phyloP scores from a whole-genome alignment of 108 stramenopile genomes.

The Cyclotella baltica region DNA sequence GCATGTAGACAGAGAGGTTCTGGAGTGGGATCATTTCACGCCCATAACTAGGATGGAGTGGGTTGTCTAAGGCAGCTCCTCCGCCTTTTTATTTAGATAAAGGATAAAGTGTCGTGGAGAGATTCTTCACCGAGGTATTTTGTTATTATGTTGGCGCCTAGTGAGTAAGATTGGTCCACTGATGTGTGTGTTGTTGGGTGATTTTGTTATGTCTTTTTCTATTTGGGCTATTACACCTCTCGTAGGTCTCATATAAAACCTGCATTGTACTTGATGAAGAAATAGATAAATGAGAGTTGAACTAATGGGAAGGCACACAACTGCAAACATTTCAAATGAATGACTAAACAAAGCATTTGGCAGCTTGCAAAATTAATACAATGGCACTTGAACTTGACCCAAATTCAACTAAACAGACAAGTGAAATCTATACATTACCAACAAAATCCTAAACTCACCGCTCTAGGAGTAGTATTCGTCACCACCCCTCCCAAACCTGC shows the following conservation, averaged over 20 bases:
- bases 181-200: slow-evolving; percentile 11
- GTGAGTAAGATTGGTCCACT: slow-evolving; percentile 71
- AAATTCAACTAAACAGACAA: background rate
- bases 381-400: background rate
- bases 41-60: slow-evolving; percentile 75
- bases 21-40: slow-evolving; percentile 71
- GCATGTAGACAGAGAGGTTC: slow-evolving; percentile 33
- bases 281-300: background rate
- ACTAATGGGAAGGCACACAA: too few species aligned
- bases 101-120: slow-evolving; percentile 69
- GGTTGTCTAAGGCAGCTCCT: slow-evolving; percentile 81
- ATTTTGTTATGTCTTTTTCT: slow-evolving; percentile 46
- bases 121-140: slow-evolving; percentile 93
- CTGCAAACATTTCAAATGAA: too few species aligned
- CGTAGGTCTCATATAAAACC: slow-evolving; percentile 85
- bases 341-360: too few species aligned
- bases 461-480: slow-evolving; percentile 70
- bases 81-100: slow-evolving; percentile 77
- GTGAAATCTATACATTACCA: too few species aligned
- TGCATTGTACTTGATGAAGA: slow-evolving; percentile 57
- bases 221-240: slow-evolving; percentile 66
- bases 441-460: slow-evolving; percentile 10
- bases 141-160: slow-evolving; percentile 84
- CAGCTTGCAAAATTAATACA: background rate
- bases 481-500: slow-evolving; percentile 58